Base-by-base conservation (phyloP, 2,329 filamentous ascomycete species). In the Sarocladium kiliense region DNA sequence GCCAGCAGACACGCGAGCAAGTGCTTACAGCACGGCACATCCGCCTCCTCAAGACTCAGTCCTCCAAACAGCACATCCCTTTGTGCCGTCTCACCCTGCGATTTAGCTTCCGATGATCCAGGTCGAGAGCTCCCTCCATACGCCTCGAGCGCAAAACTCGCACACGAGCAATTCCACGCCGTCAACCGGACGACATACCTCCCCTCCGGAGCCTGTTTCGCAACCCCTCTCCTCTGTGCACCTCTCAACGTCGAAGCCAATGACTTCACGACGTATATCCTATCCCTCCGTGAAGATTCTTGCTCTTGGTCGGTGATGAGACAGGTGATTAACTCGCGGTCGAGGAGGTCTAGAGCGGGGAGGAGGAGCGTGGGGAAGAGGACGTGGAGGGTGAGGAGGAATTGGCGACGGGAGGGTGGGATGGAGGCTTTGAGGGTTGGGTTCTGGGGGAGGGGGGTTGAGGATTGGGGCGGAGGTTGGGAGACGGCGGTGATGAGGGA, bases 151-250 rank as follows among this genome's bases (percentile, higher is more conserved):
- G 87, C 80, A 69, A 97, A 97, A 1, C 85, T 86, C 3, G 91
- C 87, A 73, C 94, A 99, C 1, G 84, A 89, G 70, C 94, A 99
- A 68, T 88, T 91, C 94, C 94, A 97, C 1, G 87, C 83, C 1
- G 69, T 63, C 1, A 92, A 77, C 10, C 86, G 82, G 16, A 97
- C 88, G 62, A 89, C 76, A 70, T 97, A 95, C 53, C 63, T 59
- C 39, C 59, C 27, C 16, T 51, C 47, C 4, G 25, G 12, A 26
- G 19, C 19, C n/a, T 41, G 36, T 14, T 39, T 23, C 50, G 21
- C 14, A 3, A 7, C 36, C 34, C n/a, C 18, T 18, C 36, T 53
- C 34, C 36, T 39, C 25, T 41, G 32, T n/a, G 34, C 32, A 12
- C 36, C 50, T 19, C 41, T 53, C 61, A 58, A 70, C 63, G 62